phyloP scores from a whole-genome alignment of 805 yeast species.

The Lachancea waltii region DNA sequence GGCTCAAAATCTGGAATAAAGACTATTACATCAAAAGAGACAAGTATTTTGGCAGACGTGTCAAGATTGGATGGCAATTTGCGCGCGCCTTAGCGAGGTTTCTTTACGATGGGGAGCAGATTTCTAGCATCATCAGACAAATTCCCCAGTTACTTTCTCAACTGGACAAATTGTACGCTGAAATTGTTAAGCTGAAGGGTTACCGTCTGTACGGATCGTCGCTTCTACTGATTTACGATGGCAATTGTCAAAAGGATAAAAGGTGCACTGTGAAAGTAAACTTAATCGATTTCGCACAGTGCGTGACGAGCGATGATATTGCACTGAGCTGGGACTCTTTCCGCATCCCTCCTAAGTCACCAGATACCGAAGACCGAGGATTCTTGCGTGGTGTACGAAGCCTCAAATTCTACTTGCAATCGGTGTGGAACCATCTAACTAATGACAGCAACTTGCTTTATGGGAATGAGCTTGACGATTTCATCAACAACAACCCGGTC shows the following conservation, averaged over 20 bases:
- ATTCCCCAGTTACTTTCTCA: slow-evolving; percentile 60
- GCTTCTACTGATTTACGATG: slow-evolving; percentile 84
- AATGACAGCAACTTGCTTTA: slow-evolving; percentile 32
- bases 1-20: slow-evolving; percentile 78
- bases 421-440: slow-evolving; percentile 52
- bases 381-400: slow-evolving; percentile 76
- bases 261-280: slow-evolving; percentile 42
- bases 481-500: slow-evolving; percentile 18
- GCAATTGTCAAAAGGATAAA: slow-evolving; percentile 28
- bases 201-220: slow-evolving; percentile 92
- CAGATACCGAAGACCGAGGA: slow-evolving; percentile 65
- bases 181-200: slow-evolving; percentile 53
- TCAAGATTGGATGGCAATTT: slow-evolving; percentile 68
- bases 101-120: slow-evolving; percentile 64
- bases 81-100: slow-evolving; percentile 68
- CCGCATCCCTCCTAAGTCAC: slow-evolving; percentile 67
- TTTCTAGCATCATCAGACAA: slow-evolving; percentile 54
- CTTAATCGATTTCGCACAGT: slow-evolving; percentile 93
- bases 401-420: slow-evolving; percentile 58
- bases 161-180: slow-evolving; percentile 49
- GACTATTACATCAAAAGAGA: slow-evolving; percentile 61
- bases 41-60: slow-evolving; percentile 84
- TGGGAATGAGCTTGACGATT: slow-evolving; percentile 19
- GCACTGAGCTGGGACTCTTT: slow-evolving; percentile 34
- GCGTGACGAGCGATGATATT: slow-evolving; percentile 61